Evolutionary conservation across 106 monocot genomes (phyloP).

Genomic region (Phalaenopsis equestris): DNA sequence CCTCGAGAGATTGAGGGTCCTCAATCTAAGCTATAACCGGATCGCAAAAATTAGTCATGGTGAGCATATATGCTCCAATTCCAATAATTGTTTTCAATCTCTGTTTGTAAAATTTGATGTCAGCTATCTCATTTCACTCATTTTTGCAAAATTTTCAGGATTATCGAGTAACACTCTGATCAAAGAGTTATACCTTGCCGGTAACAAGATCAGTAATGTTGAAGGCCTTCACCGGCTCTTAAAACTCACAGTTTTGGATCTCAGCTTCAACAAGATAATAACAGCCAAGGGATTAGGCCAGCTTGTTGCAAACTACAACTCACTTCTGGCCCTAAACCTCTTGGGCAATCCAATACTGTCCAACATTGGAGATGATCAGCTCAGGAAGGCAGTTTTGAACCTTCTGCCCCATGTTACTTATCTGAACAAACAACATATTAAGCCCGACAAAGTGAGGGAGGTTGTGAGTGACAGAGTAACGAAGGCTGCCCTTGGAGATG

Average conservation of each 20-base stretch:
- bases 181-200: constrained; percentile 74
- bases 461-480: constrained; percentile 45
- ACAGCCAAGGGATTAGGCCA: constrained; percentile 71
- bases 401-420: constrained; percentile 64
- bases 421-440: constrained; percentile 80
- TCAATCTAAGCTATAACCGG: constrained; percentile 84
- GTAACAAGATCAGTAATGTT: constrained; percentile 86
- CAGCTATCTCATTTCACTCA: neutral
- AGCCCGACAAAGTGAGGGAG: constrained; percentile 52
- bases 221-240: constrained; percentile 87
- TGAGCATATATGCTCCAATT: constrained; percentile 20
- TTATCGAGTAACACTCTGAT: constrained; percentile 12
- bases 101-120: neutral
- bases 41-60: constrained; percentile 87
- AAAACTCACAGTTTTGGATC: constrained; percentile 61
- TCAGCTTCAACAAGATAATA: constrained; percentile 64
- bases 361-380: constrained; percentile 78
- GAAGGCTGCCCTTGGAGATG: constrained; percentile 61
- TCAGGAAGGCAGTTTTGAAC: constrained; percentile 52
- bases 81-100: neutral
- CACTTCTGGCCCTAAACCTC: constrained; percentile 70
- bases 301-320: constrained; percentile 86
- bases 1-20: constrained; percentile 67
- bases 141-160: neutral
- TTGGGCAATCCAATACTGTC: constrained; percentile 77